Evolutionary conservation across 176 grass and related monocot genomes (phyloP).

Genomic region (Neostapfia colusana): DNA sequence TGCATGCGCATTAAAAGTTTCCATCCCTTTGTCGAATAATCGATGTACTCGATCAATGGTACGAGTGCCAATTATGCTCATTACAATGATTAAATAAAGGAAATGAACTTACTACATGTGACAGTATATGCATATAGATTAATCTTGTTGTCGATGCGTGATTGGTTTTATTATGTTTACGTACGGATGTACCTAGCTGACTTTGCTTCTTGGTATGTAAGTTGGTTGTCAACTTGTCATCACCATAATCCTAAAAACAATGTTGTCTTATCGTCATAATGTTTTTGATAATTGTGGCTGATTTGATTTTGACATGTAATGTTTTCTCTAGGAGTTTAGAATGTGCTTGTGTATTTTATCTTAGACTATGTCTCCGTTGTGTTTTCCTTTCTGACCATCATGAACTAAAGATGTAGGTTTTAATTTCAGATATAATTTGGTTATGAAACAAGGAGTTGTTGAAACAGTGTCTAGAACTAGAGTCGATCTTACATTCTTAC

Average conservation of each 20-base stretch:
- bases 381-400: neutral
- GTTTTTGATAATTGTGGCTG: neutral
- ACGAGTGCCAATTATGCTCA: neutral
- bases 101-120: neutral
- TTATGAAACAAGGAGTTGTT: neutral
- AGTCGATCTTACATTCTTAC: too few relatives aligned
- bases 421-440: neutral
- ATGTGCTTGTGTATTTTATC: neutral
- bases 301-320: neutral
- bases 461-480: too few relatives aligned
- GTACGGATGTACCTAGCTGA: neutral
- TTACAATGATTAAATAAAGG: neutral
- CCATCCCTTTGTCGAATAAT: neutral
- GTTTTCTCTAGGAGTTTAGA: neutral
- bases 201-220: constrained; percentile 20
- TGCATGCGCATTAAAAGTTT: neutral
- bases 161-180: constrained; percentile 30
- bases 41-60: neutral
- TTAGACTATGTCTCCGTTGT: neutral
- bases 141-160: constrained; percentile 37
- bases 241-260: neutral
- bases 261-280: constrained; percentile 12
- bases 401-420: neutral
- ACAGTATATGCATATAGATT: constrained; percentile 33
- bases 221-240: neutral